phyloP scores from a whole-genome alignment of 345 rosid genomes.

The Brassica napus region Da-Ae NC_063442.1:11713001-11713500 shows the following conservation, averaged over 20 bases:
- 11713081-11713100: slow-evolving; percentile 7
- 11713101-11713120: slow-evolving; percentile 17
- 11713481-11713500: neutral
- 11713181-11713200: slow-evolving; percentile 10
- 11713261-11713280: slow-evolving; percentile 7
- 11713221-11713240: neutral
- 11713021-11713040: neutral
- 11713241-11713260: neutral
- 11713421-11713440: neutral
- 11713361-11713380: slow-evolving; percentile 37
- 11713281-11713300: slow-evolving; percentile 18
- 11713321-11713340: slow-evolving; percentile 44
- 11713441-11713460: neutral
- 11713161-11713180: neutral
- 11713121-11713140: neutral
- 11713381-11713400: slow-evolving; percentile 50
- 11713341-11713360: slow-evolving; percentile 47
- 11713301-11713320: slow-evolving; percentile 11
- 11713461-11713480: neutral
- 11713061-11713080: neutral
- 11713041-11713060: neutral
- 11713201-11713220: neutral
- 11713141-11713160: slow-evolving; percentile 17
- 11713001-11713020: slow-evolving; percentile 16
- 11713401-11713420: slow-evolving; percentile 32